Conservation (phyloP, 352 stramenopile genomes). For the Phytopythium ostracodes region DNA sequence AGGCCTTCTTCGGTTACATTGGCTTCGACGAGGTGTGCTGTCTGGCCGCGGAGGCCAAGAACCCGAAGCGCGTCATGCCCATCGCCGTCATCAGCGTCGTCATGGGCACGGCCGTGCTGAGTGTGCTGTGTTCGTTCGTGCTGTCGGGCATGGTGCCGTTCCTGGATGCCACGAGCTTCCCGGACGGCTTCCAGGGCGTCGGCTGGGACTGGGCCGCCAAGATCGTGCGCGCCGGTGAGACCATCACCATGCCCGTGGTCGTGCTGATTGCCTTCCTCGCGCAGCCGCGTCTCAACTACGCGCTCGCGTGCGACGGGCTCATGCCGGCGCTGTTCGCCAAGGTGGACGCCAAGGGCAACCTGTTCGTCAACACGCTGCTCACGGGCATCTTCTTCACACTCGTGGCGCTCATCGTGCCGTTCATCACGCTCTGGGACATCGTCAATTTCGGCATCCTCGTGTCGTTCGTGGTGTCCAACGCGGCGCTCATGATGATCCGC, state of each 20-base stretch:
- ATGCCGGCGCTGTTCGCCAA: slow-evolving; percentile 66
- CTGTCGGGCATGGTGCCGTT: slow-evolving; percentile 79
- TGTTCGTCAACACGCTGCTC: slow-evolving; percentile 57
- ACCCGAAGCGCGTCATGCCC: slow-evolving; percentile 77
- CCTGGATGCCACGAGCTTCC: slow-evolving; percentile 39
- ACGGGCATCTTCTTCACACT: slow-evolving; percentile 64
- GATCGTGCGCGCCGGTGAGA: slow-evolving; percentile 56
- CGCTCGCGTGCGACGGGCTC: slow-evolving; percentile 91
- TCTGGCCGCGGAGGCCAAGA: slow-evolving; percentile 75
- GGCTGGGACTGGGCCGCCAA: slow-evolving; percentile 38
- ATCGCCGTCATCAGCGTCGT: slow-evolving; percentile 78
- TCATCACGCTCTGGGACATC: slow-evolving; percentile 81
- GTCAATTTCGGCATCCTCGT: slow-evolving; percentile 87
- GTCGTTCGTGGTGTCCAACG: slow-evolving; percentile 87
- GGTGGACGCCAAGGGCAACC: slow-evolving; percentile 34
- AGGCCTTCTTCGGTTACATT: slow-evolving; percentile 92
- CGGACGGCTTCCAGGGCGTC: slow-evolving; percentile 41
- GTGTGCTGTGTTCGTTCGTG: slow-evolving; percentile 67
- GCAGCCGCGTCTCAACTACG: slow-evolving; percentile 92
- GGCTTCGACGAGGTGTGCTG: slow-evolving; percentile 94
- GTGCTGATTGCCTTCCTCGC: slow-evolving; percentile 93
- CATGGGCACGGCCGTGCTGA: slow-evolving; percentile 58
- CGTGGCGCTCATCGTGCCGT: slow-evolving; percentile 73
- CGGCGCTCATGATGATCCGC: slow-evolving; percentile 70
- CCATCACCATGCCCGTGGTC: slow-evolving; percentile 91